A percentile compares a stretch with the other conserved stretches of the same genome.
Evolutionary conservation across 108 stramenopile species (phyloP).

Genomic region (Pseudonitzschia multistriata): DNA sequence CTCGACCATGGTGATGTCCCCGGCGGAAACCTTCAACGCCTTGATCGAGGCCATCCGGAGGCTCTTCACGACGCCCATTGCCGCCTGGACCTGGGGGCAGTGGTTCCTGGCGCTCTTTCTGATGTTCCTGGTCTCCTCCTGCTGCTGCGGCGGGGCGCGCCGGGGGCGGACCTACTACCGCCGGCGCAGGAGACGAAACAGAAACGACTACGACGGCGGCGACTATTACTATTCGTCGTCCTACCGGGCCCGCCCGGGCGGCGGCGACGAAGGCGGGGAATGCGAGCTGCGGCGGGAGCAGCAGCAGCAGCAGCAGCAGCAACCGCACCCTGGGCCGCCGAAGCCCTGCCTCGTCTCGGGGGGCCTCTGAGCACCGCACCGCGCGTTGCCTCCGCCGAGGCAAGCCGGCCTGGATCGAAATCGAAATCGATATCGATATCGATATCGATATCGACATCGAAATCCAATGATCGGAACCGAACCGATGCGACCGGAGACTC

Average conservation of each 20-base stretch:
- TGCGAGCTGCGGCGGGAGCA: not conserved
- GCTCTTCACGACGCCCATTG: conserved; percentile 8
- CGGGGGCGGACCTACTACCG: not conserved
- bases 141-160: not conserved
- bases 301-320: not conserved
- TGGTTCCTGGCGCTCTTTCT: not conserved
- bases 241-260: not conserved
- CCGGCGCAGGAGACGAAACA: not conserved
- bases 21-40: not conserved
- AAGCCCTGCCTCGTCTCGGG: no score
- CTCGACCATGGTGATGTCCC: not conserved
- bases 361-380: no score
- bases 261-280: no score
- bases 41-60: not conserved
- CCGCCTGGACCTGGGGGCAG: conserved; percentile 5
- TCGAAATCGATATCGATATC: no score
- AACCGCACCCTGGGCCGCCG: no score
- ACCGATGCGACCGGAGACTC: no score
- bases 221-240: not conserved
- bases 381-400: no score
- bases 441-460: no score
- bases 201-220: not conserved
- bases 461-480: no score
- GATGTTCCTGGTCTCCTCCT: not conserved
- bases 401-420: no score